Evolutionary conservation across 2,329 filamentous ascomycete species (phyloP).

Genomic region (Neoscytalidium dimidiatum): DNA sequence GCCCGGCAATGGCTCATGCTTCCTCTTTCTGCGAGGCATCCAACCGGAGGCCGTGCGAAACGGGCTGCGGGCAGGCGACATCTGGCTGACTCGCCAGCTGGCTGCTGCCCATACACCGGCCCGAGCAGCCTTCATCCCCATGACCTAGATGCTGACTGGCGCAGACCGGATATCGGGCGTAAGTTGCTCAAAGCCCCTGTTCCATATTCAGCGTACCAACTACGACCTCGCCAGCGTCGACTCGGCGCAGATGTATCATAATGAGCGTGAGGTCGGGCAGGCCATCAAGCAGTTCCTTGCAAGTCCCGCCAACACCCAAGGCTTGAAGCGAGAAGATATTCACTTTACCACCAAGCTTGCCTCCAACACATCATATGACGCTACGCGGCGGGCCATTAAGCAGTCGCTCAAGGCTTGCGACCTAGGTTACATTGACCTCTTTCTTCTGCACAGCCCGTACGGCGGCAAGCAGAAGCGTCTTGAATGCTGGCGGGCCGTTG

Average conservation of each 20-base stretch:
- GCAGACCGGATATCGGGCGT: conserved; percentile 50
- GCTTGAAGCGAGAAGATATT: conserved; percentile 66
- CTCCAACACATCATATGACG: conserved; percentile 67
- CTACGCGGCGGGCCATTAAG: conserved; percentile 66
- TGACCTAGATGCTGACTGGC: conserved; percentile 24
- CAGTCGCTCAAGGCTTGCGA: conserved; percentile 65
- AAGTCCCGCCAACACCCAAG: conserved; percentile 47
- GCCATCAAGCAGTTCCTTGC: conserved; percentile 63
- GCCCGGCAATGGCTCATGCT: not conserved
- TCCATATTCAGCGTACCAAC: not conserved
- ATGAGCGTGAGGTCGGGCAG: conserved; percentile 69
- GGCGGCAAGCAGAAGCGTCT: conserved; percentile 68
- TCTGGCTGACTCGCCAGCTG: conserved; percentile 9
- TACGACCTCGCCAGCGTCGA: conserved; percentile 47
- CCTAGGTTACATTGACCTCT: conserved; percentile 76
- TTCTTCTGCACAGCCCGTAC: conserved; percentile 77
- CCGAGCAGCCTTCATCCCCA: not conserved
- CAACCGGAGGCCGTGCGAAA: not conserved
- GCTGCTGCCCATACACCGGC: not conserved
- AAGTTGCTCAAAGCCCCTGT: conserved; percentile 24
- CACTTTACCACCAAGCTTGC: conserved; percentile 82
- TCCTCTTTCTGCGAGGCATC: not conserved
- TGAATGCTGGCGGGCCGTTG: conserved; percentile 74
- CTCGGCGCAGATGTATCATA: conserved; percentile 67
- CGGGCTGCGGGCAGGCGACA: not conserved